Evolutionary conservation across 1,139 yeast species (phyloP).

Genomic region (Pichia sp.): DNA sequence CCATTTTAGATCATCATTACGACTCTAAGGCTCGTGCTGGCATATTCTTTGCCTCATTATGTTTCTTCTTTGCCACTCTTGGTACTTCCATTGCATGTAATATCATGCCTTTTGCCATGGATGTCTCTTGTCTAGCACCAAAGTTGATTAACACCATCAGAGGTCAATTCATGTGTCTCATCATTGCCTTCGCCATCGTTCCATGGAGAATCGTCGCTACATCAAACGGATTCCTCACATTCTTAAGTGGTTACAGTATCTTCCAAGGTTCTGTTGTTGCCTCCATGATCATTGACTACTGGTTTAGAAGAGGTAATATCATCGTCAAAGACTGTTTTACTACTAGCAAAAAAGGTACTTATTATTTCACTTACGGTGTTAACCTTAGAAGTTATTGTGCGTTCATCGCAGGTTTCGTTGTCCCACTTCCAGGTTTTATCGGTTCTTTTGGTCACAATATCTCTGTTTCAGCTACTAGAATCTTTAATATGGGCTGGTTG

Average conservation of each 20-base stretch:
- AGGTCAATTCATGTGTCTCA: not conserved
- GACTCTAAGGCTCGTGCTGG: not conserved
- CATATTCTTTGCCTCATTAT: not conserved
- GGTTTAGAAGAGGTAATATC: not conserved
- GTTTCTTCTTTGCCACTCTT: not conserved
- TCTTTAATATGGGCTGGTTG: not conserved
- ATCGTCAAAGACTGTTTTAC: not conserved
- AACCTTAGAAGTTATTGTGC: not conserved
- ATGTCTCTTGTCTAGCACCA: not conserved
- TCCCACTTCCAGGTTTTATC: not conserved
- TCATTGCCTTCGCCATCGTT: not conserved
- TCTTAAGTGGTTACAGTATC: not conserved
- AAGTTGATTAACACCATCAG: not conserved
- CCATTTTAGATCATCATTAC: not conserved
- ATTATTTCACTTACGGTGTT: not conserved
- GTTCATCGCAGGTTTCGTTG: not conserved
- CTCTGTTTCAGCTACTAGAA: not conserved
- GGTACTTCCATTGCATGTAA: not conserved
- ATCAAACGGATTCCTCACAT: not conserved
- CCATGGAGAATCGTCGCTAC: not conserved
- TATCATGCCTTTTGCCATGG: not conserved
- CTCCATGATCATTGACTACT: not conserved
- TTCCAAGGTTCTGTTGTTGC: not conserved
- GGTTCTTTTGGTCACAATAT: not conserved
- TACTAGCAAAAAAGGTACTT: not conserved